phyloP scores from a whole-genome alignment of 306 rosid species.

The Castanea crenata region DNA sequence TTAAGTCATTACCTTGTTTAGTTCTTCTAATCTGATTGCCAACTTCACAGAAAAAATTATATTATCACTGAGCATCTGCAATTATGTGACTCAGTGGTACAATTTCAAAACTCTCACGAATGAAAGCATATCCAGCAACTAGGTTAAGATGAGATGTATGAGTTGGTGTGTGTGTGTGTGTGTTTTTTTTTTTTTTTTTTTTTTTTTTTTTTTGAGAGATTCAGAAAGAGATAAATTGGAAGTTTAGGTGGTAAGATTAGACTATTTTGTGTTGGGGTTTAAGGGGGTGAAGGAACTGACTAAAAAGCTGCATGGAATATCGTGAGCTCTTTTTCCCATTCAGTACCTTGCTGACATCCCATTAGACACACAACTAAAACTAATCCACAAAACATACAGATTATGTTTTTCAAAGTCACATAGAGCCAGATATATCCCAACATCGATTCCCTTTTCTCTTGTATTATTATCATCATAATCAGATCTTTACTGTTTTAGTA shows the following conservation, averaged over 20 bases:
- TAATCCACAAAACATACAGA: constrained; percentile 35
- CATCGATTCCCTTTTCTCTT: constrained; percentile 90
- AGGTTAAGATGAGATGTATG: constrained; percentile 8
- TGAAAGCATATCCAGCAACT: background rate
- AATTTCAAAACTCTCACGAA: background rate
- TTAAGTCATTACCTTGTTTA: background rate
- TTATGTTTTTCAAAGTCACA: constrained; percentile 57
- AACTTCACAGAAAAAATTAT: constrained; percentile 36
- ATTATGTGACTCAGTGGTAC: background rate
- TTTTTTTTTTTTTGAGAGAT: constrained; percentile 2
- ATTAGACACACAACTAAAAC: constrained; percentile 49
- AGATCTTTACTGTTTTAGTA: constrained; percentile 41
- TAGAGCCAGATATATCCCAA: constrained; percentile 85
- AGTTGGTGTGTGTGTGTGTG: background rate
- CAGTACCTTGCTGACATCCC: constrained; percentile 73
- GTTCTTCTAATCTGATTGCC: constrained; percentile 9
- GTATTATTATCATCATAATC: constrained; percentile 47
- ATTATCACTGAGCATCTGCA: constrained; percentile 28
- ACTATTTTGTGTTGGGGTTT: constrained; percentile 31
- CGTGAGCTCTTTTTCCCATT: constrained; percentile 58
- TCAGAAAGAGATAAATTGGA: constrained; percentile 5
- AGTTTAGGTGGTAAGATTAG: constrained; percentile 27
- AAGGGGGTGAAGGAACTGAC: constrained; percentile 39
- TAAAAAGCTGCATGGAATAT: constrained; percentile 57
- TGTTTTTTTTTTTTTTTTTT: background rate